phyloP scores from a whole-genome alignment of 2,329 filamentous ascomycete species.

The Leptographium lundbergii region DNA sequence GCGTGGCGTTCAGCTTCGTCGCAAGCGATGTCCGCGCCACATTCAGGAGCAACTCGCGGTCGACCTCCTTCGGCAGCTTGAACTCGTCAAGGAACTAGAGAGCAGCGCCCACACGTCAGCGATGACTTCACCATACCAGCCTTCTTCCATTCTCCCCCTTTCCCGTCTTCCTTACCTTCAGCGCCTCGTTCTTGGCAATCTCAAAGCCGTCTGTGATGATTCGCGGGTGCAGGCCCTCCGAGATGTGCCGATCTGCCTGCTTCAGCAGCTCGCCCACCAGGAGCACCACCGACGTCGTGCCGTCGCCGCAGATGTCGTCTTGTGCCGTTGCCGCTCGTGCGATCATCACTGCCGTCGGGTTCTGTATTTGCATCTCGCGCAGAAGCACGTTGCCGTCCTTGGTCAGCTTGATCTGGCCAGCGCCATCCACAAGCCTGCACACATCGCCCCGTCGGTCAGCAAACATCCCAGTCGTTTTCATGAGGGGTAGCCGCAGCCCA shows the following conservation, averaged over 20 bases:
- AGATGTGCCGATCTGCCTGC: slow-evolving; percentile 92
- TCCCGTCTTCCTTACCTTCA: slow-evolving; percentile 49
- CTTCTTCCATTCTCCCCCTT: neutral
- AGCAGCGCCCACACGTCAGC: neutral
- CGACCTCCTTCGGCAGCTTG: slow-evolving; percentile 78
- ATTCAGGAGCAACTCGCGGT: slow-evolving; percentile 84
- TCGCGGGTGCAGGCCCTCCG: slow-evolving; percentile 89
- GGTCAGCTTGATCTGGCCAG: slow-evolving; percentile 85
- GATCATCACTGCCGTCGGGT: slow-evolving; percentile 86
- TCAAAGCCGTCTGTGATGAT: slow-evolving; percentile 98
- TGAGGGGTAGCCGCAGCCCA: neutral
- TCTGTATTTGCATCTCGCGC: slow-evolving; percentile 86
- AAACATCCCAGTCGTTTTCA: neutral
- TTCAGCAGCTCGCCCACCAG: slow-evolving; percentile 94
- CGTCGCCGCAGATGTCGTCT: slow-evolving; percentile 96
- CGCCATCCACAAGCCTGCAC: slow-evolving; percentile 53
- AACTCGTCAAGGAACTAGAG: slow-evolving; percentile 79
- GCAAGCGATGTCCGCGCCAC: slow-evolving; percentile 90
- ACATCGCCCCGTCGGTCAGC: neutral
- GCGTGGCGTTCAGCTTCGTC: slow-evolving; percentile 82
- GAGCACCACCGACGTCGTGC: slow-evolving; percentile 91
- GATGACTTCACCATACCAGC: neutral
- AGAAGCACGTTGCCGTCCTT: slow-evolving; percentile 91
- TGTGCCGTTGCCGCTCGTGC: slow-evolving; percentile 83
- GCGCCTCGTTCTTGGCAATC: slow-evolving; percentile 81